Percentiles rank a stretch among this genome's conserved stretches.
These are phyloP conservation scores for Podospora bellae-mahoneyi DNA, from an alignment of 495 filamentous ascomycete genomes.

Conservation along the genomic window DNA sequence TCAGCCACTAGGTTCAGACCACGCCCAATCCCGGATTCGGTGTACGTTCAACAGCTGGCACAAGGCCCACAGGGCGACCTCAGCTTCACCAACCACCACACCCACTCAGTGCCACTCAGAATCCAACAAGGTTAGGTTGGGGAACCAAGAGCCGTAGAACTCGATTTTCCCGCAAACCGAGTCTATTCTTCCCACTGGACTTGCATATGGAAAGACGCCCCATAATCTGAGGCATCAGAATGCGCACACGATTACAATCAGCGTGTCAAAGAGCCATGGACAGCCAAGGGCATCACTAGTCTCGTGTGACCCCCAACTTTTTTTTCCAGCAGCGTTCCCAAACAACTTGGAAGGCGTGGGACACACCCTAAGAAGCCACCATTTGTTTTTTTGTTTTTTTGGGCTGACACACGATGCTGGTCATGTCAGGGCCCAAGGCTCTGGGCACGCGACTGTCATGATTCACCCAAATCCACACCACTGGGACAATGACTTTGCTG, in stretches of 20 bases:
- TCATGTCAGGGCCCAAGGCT: neutral
- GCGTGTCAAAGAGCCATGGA: neutral
- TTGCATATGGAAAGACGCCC: neutral
- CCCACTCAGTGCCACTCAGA: neutral
- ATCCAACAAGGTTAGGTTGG: neutral
- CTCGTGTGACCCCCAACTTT: slow-evolving; percentile 17
- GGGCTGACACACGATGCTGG: slow-evolving; percentile 3
- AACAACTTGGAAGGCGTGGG: neutral
- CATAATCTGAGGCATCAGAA: neutral
- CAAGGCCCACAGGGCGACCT: neutral
- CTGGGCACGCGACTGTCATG: neutral
- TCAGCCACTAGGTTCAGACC: neutral
- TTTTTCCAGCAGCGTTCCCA: neutral
- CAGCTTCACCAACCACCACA: neutral
- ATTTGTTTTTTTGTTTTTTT: neutral
- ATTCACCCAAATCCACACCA: neutral
- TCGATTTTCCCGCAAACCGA: neutral
- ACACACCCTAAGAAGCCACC: neutral
- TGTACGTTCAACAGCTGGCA: neutral
- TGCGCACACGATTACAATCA: neutral
- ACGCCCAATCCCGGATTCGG: neutral
- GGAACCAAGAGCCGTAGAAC: neutral
- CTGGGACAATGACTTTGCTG: neutral
- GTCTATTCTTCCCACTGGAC: neutral
- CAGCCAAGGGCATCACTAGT: neutral